These are phyloP conservation scores for Cladosporium colombiae DNA, from an alignment of 2,329 filamentous ascomycete species.

Conservation along the genomic window DNA sequence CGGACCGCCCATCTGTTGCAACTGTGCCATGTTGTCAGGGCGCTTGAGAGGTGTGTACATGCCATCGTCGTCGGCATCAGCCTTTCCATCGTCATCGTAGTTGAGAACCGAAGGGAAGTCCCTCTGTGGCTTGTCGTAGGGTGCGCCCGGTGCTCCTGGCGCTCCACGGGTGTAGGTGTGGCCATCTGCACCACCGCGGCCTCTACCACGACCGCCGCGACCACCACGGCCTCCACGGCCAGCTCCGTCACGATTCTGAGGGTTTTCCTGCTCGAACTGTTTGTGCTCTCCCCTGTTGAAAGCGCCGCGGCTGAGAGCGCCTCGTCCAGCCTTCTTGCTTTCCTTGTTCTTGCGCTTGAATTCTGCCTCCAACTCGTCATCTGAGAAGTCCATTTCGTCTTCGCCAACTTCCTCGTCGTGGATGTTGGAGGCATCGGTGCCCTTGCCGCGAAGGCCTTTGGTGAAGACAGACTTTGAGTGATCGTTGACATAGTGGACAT, in stretches of 20 bases:
- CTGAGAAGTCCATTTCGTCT: slow-evolving; percentile 92
- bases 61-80: slow-evolving; percentile 17
- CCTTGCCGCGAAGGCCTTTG: slow-evolving; percentile 76
- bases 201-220: slow-evolving; percentile 20
- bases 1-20: slow-evolving; percentile 44
- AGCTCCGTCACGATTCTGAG: not conserved
- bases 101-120: slow-evolving; percentile 18
- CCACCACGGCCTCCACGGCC: slow-evolving; percentile 21
- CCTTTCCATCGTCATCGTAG: slow-evolving; percentile 15
- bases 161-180: slow-evolving; percentile 5
- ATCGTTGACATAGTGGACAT: slow-evolving; percentile 75
- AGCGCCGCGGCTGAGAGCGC: slow-evolving; percentile 26
- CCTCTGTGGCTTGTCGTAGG: slow-evolving; percentile 20
- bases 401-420: slow-evolving; percentile 87
- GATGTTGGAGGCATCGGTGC: slow-evolving; percentile 90
- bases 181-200: not conserved
- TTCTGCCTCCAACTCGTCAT: slow-evolving; percentile 84
- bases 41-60: slow-evolving; percentile 50
- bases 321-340: slow-evolving; percentile 35
- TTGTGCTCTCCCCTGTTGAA: slow-evolving; percentile 21
- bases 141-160: not conserved
- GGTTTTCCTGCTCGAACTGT: not conserved
- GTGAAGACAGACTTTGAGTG: slow-evolving; percentile 81
- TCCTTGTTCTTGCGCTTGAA: slow-evolving; percentile 39
- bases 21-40: slow-evolving; percentile 49